A percentile compares a stretch with the other conserved stretches of the same genome.
These are phyloP conservation scores for Karstenula rhodostoma DNA, from an alignment of 2,329 filamentous ascomycete genomes.

Conservation along the genomic window DNA sequence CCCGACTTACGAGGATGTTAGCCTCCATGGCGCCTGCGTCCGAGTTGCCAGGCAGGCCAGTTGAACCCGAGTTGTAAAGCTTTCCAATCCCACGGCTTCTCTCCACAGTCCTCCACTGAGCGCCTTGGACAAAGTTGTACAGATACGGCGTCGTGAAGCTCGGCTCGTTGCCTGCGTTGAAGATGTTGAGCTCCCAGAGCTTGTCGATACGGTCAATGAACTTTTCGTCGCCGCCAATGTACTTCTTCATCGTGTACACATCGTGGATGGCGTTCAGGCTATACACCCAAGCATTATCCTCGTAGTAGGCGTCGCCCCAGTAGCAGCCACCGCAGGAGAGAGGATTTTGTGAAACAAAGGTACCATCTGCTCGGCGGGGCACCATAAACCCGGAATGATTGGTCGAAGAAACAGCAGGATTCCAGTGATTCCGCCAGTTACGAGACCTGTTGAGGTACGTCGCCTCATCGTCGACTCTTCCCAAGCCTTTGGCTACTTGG, in stretches of 20 bases:
- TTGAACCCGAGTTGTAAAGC: slow-evolving; percentile 60
- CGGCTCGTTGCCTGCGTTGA: slow-evolving; percentile 74
- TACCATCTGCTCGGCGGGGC: slow-evolving; percentile 61
- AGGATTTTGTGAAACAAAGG: slow-evolving; percentile 60
- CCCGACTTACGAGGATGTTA: slow-evolving; percentile 58
- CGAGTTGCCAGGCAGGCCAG: slow-evolving; percentile 72
- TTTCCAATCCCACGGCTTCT: slow-evolving; percentile 67
- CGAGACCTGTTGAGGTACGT: slow-evolving; percentile 70
- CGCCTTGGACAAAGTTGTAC: slow-evolving; percentile 69
- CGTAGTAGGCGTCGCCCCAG: slow-evolving; percentile 69
- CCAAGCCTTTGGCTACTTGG: slow-evolving; percentile 69
- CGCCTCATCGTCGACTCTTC: slow-evolving; percentile 58
- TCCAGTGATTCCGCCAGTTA: slow-evolving; percentile 79
- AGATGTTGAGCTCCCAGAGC: slow-evolving; percentile 65
- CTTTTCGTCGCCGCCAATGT: slow-evolving; percentile 62
- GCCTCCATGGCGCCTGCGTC: slow-evolving; percentile 78
- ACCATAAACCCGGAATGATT: slow-evolving; percentile 73
- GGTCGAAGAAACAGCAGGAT: slow-evolving; percentile 63
- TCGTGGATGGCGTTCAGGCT: slow-evolving; percentile 75
- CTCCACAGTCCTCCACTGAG: slow-evolving; percentile 68
- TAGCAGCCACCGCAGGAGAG: slow-evolving; percentile 70
- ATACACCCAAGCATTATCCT: slow-evolving; percentile 71
- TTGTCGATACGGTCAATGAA: slow-evolving; percentile 68
- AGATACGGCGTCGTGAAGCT: slow-evolving; percentile 73
- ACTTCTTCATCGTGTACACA: slow-evolving; percentile 61